phyloP scores from a whole-genome alignment of 2,329 filamentous ascomycete species.

The Endothia cerciana region DNA sequence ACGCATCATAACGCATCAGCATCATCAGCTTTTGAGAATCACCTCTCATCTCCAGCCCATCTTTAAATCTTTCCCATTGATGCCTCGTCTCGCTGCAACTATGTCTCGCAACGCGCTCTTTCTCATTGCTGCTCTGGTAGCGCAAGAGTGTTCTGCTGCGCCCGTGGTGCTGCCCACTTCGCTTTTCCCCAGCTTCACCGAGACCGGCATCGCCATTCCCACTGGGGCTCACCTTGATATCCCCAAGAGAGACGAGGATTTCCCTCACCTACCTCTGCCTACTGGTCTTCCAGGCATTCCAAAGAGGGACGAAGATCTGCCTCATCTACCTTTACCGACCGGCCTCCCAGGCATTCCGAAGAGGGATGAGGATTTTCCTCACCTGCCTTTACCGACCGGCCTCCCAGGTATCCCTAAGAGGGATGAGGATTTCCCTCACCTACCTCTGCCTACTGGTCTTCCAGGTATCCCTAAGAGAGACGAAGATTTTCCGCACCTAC shows the following conservation, averaged over 20 bases:
- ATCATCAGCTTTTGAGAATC: background rate
- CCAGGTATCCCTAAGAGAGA: constrained; percentile 2
- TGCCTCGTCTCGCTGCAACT: background rate
- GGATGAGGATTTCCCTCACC: background rate
- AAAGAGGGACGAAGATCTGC: background rate
- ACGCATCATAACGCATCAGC: background rate
- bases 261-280: background rate
- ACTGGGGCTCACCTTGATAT: constrained; percentile 2
- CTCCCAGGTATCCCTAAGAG: background rate
- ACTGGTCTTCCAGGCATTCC: background rate
- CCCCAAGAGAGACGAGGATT: constrained; percentile 10
- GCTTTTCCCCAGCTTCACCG: constrained; percentile 11
- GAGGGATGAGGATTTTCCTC: background rate
- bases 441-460: constrained; percentile 13
- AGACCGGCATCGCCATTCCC: background rate
- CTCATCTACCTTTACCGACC: background rate
- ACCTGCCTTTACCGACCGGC: background rate
- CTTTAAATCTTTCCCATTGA: background rate
- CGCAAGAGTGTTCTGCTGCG: constrained; percentile 16
- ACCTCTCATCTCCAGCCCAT: constrained; percentile 4
- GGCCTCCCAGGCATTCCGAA: background rate
- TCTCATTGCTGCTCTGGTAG: constrained; percentile 20
- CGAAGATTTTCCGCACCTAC: background rate
- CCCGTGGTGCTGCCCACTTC: constrained; percentile 11
- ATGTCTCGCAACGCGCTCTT: constrained; percentile 15